These are phyloP conservation scores for Microstroma glucosiphilum DNA, from an alignment of 1,284 basidiomycete species.

Conservation along the genomic window DNA sequence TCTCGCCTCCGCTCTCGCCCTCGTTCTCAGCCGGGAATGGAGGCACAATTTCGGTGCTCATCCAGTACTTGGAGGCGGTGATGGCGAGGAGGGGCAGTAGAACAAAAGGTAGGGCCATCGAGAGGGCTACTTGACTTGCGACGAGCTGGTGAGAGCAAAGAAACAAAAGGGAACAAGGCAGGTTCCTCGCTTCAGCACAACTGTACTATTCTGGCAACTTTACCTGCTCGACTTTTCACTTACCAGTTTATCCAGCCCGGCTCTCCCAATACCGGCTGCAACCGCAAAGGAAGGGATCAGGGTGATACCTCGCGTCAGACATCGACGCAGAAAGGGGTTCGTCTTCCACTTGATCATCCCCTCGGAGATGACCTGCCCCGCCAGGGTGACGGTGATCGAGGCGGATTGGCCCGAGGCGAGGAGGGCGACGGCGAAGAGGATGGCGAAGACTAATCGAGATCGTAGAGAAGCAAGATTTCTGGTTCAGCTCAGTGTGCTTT, in stretches of 20 bases:
- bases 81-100: conserved; percentile 38
- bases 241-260: conserved; percentile 67
- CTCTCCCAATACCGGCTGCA: conserved; percentile 66
- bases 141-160: conserved; percentile 58
- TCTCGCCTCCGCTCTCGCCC: too few relatives aligned
- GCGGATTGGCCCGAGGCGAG: conserved; percentile 79
- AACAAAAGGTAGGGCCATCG: conserved; percentile 72
- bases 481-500: neutral
- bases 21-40: too few relatives aligned
- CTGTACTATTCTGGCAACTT: too few relatives aligned
- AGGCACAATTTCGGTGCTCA: conserved; percentile 12
- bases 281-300: conserved; percentile 81
- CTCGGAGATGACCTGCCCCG: conserved; percentile 85
- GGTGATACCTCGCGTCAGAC: conserved; percentile 75
- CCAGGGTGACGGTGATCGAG: conserved; percentile 83
- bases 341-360: conserved; percentile 87
- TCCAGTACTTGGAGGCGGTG: conserved; percentile 30
- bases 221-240: neutral
- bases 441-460: conserved; percentile 19
- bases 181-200: neutral
- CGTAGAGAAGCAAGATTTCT: neutral
- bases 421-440: conserved; percentile 44
- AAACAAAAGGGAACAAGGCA: neutral
- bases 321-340: conserved; percentile 70
- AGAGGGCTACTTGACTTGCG: conserved; percentile 78